These are phyloP conservation scores for Suhomyces bolitotheri DNA, from an alignment of 1,139 yeast genomes.

Conservation along the genomic window DNA sequence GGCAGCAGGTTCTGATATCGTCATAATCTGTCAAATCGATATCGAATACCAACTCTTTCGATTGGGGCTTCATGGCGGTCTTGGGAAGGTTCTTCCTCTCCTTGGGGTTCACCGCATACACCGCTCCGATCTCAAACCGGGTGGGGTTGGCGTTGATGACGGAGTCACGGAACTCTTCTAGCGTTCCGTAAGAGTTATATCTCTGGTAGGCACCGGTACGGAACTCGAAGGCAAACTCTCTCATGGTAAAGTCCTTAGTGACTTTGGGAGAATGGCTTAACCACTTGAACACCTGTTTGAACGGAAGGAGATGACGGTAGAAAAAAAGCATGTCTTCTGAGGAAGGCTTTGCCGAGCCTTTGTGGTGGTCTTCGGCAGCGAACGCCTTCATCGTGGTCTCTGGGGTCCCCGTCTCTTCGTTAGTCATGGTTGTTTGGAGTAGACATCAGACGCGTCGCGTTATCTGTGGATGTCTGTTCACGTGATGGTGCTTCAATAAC, in stretches of 20 bases:
- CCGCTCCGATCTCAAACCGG: conserved; percentile 95
- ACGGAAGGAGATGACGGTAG: conserved; percentile 72
- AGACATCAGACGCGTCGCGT: conserved; percentile 7
- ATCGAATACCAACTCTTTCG: conserved; percentile 91
- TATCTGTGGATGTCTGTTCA: neutral
- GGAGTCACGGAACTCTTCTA: conserved; percentile 73
- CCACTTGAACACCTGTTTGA: conserved; percentile 80
- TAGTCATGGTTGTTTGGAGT: conserved; percentile 4
- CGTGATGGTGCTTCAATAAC: too few species aligned
- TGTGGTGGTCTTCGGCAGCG: conserved; percentile 2
- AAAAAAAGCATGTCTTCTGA: conserved; percentile 71
- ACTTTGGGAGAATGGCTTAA: conserved; percentile 80
- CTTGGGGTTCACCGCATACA: conserved; percentile 81
- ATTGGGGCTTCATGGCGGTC: conserved; percentile 73
- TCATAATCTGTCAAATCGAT: conserved; percentile 98
- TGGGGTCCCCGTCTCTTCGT: conserved; percentile 1
- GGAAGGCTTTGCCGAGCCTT: conserved; percentile 37
- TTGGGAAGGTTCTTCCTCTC: conserved; percentile 81
- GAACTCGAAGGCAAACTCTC: conserved; percentile 93
- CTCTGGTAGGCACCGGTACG: conserved; percentile 86
- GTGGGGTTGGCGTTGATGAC: conserved; percentile 77
- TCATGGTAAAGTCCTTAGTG: conserved; percentile 69
- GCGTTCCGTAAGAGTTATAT: conserved; percentile 70
- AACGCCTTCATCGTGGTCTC: conserved; percentile 4
- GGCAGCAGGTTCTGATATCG: conserved; percentile 89